phyloP scores from a whole-genome alignment of 306 rosid genomes.

The Purshia tridentata region DNA sequence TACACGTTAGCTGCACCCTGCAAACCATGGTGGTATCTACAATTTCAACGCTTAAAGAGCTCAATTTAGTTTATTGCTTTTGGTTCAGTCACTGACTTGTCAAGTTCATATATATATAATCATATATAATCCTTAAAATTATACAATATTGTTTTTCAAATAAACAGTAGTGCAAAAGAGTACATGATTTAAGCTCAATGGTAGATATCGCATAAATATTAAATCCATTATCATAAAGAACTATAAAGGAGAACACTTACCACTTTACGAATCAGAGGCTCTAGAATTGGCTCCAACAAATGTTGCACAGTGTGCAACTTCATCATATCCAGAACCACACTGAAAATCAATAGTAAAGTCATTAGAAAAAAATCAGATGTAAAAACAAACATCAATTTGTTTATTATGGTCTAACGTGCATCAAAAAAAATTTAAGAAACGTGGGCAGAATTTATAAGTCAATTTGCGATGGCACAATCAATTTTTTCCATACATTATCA shows the following conservation, averaged over 20 bases:
- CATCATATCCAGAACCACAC: slow-evolving; percentile 76
- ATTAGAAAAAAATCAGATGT: slow-evolving; percentile 20
- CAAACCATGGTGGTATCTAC: slow-evolving; percentile 29
- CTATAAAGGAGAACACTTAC: slow-evolving; percentile 37
- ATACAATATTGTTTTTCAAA: slow-evolving; percentile 2
- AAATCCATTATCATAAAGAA: slow-evolving; percentile 7
- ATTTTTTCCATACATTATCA: background rate
- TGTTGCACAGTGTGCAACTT: slow-evolving; percentile 54
- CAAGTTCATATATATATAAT: slow-evolving; percentile 5
- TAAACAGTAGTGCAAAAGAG: slow-evolving; percentile 20
- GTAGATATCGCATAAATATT: background rate
- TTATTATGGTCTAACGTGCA: slow-evolving; percentile 1
- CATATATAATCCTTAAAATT: slow-evolving; percentile 6
- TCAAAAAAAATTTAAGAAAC: background rate
- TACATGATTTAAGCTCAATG: slow-evolving; percentile 9
- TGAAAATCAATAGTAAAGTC: slow-evolving; percentile 30
- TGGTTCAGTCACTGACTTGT: slow-evolving; percentile 20
- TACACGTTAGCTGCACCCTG: slow-evolving; percentile 37
- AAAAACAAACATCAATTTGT: background rate
- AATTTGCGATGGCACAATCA: slow-evolving; percentile 1
- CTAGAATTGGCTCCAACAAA: slow-evolving; percentile 70
- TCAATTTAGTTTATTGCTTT: slow-evolving; percentile 8
- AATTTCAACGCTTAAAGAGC: slow-evolving; percentile 24
- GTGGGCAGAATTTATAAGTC: background rate
- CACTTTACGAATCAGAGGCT: slow-evolving; percentile 88